A percentile compares a stretch with the other conserved stretches of the same genome.
Evolutionary conservation across 352 stramenopile species (phyloP).

Genomic region (Thraustotheca clavata): DNA sequence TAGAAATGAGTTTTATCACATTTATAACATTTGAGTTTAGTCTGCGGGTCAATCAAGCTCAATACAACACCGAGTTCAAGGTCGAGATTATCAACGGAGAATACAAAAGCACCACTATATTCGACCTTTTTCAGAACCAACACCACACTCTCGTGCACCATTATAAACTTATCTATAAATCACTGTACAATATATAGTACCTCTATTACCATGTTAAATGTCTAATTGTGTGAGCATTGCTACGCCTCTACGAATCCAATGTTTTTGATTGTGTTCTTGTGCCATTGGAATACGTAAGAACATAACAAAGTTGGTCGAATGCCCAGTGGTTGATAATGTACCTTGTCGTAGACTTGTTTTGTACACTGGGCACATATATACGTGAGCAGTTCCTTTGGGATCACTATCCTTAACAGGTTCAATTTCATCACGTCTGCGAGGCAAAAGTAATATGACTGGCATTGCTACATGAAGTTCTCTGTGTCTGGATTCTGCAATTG

Average conservation of each 20-base stretch:
- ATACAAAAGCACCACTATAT: no score
- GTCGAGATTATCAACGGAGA: no score
- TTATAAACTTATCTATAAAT: no score
- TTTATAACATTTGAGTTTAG: no score
- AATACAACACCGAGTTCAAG: no score
- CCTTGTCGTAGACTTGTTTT: slow-evolving; percentile 87
- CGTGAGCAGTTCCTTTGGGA: slow-evolving; percentile 80
- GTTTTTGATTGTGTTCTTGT: slow-evolving; percentile 79
- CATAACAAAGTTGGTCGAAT: slow-evolving; percentile 96
- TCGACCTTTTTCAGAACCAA: no score
- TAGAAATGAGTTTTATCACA: no score
- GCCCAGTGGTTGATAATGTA: slow-evolving; percentile 88
- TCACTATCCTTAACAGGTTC: slow-evolving; percentile 85
- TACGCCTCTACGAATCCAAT: slow-evolving; percentile 92
- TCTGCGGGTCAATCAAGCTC: no score
- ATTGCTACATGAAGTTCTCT: slow-evolving; percentile 83
- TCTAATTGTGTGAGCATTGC: slow-evolving; percentile 92
- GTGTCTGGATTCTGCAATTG: slow-evolving; percentile 75
- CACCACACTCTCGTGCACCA: no score
- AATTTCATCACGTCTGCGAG: slow-evolving; percentile 72
- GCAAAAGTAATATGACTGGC: slow-evolving; percentile 79
- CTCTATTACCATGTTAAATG: no score
- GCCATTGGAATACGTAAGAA: slow-evolving; percentile 89
- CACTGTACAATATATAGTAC: no score
- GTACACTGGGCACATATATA: slow-evolving; percentile 90